A percentile compares a stretch with the other conserved stretches of the same genome.
Conservation (phyloP, 179 eudicot species). For the Silene vulgaris region DNA sequence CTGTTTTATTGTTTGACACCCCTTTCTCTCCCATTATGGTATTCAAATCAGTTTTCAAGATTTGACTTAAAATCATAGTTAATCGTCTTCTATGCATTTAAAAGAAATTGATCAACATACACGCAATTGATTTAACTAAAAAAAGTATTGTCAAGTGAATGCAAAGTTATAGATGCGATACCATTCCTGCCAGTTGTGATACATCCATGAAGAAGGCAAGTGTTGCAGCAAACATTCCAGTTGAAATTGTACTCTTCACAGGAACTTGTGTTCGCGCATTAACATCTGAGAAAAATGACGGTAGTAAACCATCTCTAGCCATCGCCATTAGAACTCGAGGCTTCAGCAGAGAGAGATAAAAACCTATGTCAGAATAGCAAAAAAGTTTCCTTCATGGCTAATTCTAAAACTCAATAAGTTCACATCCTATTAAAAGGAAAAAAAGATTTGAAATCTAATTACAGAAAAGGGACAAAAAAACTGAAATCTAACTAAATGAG, state of each 20-base stretch:
- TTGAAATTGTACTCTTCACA: slow-evolving; percentile 68
- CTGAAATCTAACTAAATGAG: neutral
- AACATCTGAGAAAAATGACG: slow-evolving; percentile 83
- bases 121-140: neutral
- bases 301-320: slow-evolving; percentile 96
- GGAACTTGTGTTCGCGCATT: slow-evolving; percentile 74
- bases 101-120: neutral
- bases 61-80: neutral
- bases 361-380: slow-evolving; percentile 2
- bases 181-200: slow-evolving; percentile 92
- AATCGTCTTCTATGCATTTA: neutral
- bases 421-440: neutral
- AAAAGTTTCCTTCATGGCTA: neutral
- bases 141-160: slow-evolving; percentile 9
- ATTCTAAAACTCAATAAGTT: neutral
- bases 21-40: neutral
- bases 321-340: slow-evolving; percentile 94
- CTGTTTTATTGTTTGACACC: too few species aligned
- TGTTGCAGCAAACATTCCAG: slow-evolving; percentile 65
- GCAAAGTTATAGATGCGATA: slow-evolving; percentile 30
- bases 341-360: slow-evolving; percentile 34
- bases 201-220: slow-evolving; percentile 89
- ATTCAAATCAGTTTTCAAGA: neutral
- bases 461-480: neutral
- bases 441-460: neutral